These are phyloP conservation scores for Paracamarosporium sp. DNA, from an alignment of 2,329 filamentous ascomycete species.

Conservation along the genomic window DNA sequence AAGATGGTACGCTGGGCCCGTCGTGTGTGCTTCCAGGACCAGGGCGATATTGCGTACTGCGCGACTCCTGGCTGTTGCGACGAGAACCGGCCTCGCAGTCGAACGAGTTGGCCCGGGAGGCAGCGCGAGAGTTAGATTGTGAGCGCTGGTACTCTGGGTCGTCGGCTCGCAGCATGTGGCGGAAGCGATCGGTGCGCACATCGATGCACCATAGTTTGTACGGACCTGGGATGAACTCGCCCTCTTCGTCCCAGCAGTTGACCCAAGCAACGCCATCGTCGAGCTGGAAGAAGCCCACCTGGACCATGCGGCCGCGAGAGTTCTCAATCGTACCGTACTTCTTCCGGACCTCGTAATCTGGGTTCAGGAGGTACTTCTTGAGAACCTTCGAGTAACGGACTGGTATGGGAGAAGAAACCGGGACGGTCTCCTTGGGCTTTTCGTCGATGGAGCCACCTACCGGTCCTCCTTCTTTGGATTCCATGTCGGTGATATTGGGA, in stretches of 20 bases:
- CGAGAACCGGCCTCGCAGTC: slow-evolving; percentile 20
- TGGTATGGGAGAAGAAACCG: slow-evolving; percentile 37
- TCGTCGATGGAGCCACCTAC: slow-evolving; percentile 6
- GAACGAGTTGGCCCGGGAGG: slow-evolving; percentile 29
- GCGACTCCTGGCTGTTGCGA: slow-evolving; percentile 37
- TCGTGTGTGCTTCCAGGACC: slow-evolving; percentile 32
- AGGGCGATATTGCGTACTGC: slow-evolving; percentile 33
- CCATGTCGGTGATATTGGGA: slow-evolving; percentile 33
- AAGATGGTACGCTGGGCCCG: slow-evolving; percentile 32
- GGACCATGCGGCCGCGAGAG: slow-evolving; percentile 45
- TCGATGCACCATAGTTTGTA: slow-evolving; percentile 59
- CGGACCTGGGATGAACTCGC: slow-evolving; percentile 58
- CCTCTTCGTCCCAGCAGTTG: slow-evolving; percentile 57
- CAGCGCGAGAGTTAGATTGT: slow-evolving; percentile 17
- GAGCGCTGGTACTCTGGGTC: slow-evolving; percentile 41
- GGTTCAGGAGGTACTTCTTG: slow-evolving; percentile 56
- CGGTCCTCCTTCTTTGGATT: slow-evolving; percentile 26
- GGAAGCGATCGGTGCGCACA: slow-evolving; percentile 44
- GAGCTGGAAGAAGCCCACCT: slow-evolving; percentile 56
- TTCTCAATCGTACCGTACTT: slow-evolving; percentile 50
- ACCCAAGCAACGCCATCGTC: slow-evolving; percentile 59
- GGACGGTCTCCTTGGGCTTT: slow-evolving; percentile 25
- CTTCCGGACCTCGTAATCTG: slow-evolving; percentile 57
- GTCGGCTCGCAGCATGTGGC: slow-evolving; percentile 48
- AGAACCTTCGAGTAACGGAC: slow-evolving; percentile 58